Conservation (phyloP, 345 rosid species). For the Camelina laxa region DNA sequence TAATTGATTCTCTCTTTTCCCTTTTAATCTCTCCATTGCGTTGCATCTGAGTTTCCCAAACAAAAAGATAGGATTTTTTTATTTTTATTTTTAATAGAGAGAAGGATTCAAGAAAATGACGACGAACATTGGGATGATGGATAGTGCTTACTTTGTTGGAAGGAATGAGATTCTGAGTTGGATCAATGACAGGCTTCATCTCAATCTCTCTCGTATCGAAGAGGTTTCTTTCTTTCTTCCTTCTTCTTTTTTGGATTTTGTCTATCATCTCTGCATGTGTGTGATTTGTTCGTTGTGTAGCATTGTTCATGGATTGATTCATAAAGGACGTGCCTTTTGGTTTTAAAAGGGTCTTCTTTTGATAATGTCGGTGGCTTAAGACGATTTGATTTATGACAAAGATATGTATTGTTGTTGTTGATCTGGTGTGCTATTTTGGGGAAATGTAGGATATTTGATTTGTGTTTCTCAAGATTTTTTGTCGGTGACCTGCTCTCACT, state of each 20-base stretch:
- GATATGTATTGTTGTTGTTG: slow-evolving; percentile 15
- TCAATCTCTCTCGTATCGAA: slow-evolving; percentile 88
- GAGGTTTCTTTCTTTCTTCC: slow-evolving; percentile 47
- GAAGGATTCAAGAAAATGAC: slow-evolving; percentile 61
- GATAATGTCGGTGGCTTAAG: slow-evolving; percentile 33
- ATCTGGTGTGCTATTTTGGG: slow-evolving; percentile 36
- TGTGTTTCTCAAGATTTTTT: slow-evolving; percentile 10
- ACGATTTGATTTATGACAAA: slow-evolving; percentile 9
- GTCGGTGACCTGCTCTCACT: slow-evolving; percentile 27
- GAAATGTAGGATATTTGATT: slow-evolving; percentile 6
- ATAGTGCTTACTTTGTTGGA: slow-evolving; percentile 96
- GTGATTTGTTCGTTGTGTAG: slow-evolving; percentile 1
- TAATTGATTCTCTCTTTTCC: slow-evolving; percentile 23
- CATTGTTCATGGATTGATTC: neutral
- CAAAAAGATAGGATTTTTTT: neutral
- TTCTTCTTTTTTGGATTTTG: neutral
- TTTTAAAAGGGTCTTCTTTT: neutral
- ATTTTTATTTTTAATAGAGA: neutral
- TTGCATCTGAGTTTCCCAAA: slow-evolving; percentile 38
- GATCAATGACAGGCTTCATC: slow-evolving; percentile 92
- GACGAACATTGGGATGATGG: slow-evolving; percentile 94
- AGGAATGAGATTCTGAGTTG: slow-evolving; percentile 90
- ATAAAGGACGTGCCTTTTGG: slow-evolving; percentile 24
- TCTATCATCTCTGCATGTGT: slow-evolving; percentile 24
- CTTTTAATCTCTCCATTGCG: slow-evolving; percentile 13